Conservation (phyloP, 2,329 filamentous ascomycete genomes). For the Calonectria henricotiae region DNA sequence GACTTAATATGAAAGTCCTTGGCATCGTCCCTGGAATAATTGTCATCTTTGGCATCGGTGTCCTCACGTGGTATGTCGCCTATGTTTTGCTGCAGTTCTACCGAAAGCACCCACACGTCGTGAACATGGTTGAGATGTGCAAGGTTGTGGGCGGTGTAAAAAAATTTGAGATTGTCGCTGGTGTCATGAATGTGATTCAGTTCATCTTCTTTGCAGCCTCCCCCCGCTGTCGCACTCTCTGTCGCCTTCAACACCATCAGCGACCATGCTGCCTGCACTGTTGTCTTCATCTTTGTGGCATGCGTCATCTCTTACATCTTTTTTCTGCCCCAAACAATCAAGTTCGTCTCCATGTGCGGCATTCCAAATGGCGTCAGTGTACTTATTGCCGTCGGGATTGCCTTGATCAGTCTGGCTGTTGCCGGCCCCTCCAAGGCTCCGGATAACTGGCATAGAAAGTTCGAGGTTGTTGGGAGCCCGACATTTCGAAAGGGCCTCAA, state of each 20-base stretch:
- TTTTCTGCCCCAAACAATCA: constrained; percentile 48
- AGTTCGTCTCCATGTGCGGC: constrained; percentile 47
- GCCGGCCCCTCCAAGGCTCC: constrained; percentile 44
- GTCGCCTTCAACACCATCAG: constrained; percentile 48
- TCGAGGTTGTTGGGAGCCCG: constrained; percentile 44
- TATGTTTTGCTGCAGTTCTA: constrained; percentile 75
- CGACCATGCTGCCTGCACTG: constrained; percentile 45
- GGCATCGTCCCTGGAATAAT: constrained; percentile 79
- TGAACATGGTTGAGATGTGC: constrained; percentile 80
- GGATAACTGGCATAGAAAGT: constrained; percentile 42
- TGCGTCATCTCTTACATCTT: constrained; percentile 42
- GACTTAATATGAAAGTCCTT: constrained; percentile 70
- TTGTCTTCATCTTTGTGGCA: constrained; percentile 45
- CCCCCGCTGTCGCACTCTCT: constrained; percentile 43
- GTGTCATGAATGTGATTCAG: constrained; percentile 48
- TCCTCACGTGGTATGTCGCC: constrained; percentile 74
- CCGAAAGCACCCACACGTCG: constrained; percentile 77
- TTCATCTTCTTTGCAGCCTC: constrained; percentile 48
- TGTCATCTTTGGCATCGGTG: constrained; percentile 74
- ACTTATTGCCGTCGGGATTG: constrained; percentile 43
- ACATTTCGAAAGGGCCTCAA: constrained; percentile 49
- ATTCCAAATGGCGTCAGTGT: constrained; percentile 49
- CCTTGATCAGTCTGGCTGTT: constrained; percentile 45
- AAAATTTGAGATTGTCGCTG: constrained; percentile 43
- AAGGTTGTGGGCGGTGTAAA: constrained; percentile 61